Conservation (phyloP, 73 alveolate species). For the Paramecium tetraurelia region DNA sequence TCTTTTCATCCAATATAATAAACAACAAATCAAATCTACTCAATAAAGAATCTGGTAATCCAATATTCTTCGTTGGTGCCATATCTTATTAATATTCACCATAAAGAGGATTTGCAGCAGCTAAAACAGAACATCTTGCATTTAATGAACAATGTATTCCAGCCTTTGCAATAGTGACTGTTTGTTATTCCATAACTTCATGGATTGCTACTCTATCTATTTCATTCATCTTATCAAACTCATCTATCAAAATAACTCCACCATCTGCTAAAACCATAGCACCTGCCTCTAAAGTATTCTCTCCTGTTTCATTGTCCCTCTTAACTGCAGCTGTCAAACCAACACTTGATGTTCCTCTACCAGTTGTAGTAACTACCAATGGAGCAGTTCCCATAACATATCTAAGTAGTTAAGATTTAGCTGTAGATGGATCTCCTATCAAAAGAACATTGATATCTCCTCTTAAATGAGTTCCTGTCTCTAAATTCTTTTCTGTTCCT, state of each 20-base stretch:
- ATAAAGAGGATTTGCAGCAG: constrained; percentile 99
- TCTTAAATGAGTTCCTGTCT: constrained; percentile 98
- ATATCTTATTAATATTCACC: constrained; percentile 91
- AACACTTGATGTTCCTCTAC: constrained; percentile 99
- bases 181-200: constrained; percentile 99
- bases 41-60: constrained; percentile 98
- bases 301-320: constrained; percentile 94
- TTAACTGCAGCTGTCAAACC: constrained; percentile 99
- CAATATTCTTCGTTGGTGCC: constrained; percentile 96
- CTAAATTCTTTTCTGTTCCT: constrained; percentile 89
- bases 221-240: constrained; percentile 99
- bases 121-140: constrained; percentile 99
- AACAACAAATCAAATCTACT: constrained; percentile 98
- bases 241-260: constrained; percentile 99
- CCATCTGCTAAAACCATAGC: constrained; percentile 99
- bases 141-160: constrained; percentile 99
- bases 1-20: constrained; percentile 92
- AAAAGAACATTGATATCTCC: constrained; percentile 98
- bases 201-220: constrained; percentile 99
- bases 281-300: constrained; percentile 98
- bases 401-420: constrained; percentile 97
- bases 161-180: constrained; percentile 99
- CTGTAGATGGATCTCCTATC: constrained; percentile 99
- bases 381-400: constrained; percentile 93
- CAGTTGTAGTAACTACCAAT: constrained; percentile 96